Conservation (phyloP, 192 early-diverging fungal species). For the Chytriomyces sp. region DNA sequence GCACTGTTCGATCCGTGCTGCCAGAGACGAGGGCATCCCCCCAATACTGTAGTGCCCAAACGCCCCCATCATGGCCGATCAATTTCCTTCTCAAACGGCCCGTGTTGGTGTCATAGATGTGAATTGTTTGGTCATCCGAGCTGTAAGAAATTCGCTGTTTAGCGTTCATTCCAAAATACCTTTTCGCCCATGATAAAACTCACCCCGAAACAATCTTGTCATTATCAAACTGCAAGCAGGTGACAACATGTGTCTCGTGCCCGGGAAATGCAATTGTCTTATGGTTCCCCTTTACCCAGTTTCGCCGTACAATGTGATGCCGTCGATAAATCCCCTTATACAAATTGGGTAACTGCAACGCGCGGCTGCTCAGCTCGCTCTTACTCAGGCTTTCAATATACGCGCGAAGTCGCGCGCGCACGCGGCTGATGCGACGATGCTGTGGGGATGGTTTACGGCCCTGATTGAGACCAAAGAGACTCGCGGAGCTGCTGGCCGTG, state of each 20-base stretch:
- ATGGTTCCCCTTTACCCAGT: conserved; percentile 81
- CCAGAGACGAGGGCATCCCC: conserved; percentile 89
- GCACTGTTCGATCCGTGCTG: conserved; percentile 91
- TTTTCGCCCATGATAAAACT: conserved; percentile 17
- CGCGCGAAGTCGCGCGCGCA: background rate
- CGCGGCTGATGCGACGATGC: background rate
- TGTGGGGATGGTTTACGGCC: background rate
- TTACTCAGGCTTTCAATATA: conserved; percentile 12
- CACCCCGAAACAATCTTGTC: conserved; percentile 90
- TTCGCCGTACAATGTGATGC: conserved; percentile 77
- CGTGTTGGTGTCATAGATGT: conserved; percentile 87
- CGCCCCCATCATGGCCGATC: conserved; percentile 88
- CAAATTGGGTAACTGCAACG: conserved; percentile 45
- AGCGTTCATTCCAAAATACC: background rate
- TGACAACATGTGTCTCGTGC: conserved; percentile 83
- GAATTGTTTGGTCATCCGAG: conserved; percentile 88
- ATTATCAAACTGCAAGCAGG: conserved; percentile 95
- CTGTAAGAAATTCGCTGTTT: too few species aligned
- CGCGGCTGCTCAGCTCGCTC: conserved; percentile 11
- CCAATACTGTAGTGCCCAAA: conserved; percentile 95
- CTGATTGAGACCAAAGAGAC: background rate
- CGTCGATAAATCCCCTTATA: conserved; percentile 82
- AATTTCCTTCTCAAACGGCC: conserved; percentile 75
- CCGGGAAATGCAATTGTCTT: conserved; percentile 81
- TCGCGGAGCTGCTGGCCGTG: background rate